Evolutionary conservation across 805 yeast genomes (phyloP).

Genomic region (Teunomyces barrocoloradensis): DNA sequence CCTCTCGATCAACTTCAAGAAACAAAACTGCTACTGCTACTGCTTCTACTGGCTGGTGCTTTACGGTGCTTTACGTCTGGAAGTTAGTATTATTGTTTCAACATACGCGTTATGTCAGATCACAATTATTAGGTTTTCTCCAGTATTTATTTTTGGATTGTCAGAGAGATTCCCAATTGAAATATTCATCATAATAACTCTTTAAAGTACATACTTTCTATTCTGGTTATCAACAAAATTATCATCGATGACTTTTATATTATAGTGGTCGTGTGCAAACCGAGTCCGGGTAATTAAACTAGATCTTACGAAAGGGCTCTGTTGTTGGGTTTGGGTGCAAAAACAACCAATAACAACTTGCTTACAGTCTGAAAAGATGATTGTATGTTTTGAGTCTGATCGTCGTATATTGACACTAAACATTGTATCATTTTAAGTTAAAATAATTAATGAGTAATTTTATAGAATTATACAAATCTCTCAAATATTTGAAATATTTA

Average conservation of each 20-base stretch:
- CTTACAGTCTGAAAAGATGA: neutral
- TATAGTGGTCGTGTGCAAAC: neutral
- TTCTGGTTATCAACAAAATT: neutral
- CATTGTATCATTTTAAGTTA: no score
- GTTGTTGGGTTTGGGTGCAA: neutral
- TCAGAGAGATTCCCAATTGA: conserved; percentile 40
- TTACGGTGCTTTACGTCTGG: neutral
- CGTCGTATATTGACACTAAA: no score
- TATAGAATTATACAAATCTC: neutral
- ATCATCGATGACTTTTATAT: neutral
- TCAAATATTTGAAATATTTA: neutral
- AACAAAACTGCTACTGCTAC: no score
- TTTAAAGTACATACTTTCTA: neutral
- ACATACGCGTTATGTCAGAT: conserved; percentile 11
- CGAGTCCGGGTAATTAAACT: neutral
- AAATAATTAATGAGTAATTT: no score
- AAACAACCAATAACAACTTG: neutral
- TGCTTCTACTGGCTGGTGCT: neutral
- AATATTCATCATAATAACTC: conserved; percentile 21
- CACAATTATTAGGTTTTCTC: conserved; percentile 22
- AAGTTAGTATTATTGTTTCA: conserved; percentile 4
- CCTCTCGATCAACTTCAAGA: no score
- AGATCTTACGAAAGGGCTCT: no score
- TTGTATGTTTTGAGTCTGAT: neutral
- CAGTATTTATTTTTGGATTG: conserved; percentile 18